Evolutionary conservation across 768 basidiomycete genomes (phyloP).

Genomic region (Nidularia pulvinata): DNA sequence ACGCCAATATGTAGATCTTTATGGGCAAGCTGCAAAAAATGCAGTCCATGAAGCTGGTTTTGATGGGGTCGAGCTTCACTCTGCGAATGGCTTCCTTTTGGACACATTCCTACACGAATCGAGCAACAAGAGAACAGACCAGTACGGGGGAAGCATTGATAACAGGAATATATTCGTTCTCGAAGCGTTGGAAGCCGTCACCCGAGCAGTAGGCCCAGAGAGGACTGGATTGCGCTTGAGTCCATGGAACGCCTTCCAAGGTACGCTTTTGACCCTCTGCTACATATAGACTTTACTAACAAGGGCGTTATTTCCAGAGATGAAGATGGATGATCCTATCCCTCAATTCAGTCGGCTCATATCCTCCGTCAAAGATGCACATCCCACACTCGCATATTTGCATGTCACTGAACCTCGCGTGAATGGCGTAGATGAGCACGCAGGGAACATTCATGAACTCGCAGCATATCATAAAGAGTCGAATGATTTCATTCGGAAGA

Average conservation of each 20-base stretch:
- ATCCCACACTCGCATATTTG: slow-evolving; percentile 37
- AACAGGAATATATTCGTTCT: slow-evolving; percentile 57
- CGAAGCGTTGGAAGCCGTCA: slow-evolving; percentile 58
- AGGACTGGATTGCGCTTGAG: slow-evolving; percentile 56
- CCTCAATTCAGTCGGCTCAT: slow-evolving; percentile 39
- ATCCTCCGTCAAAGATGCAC: slow-evolving; percentile 21
- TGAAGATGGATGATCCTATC: slow-evolving; percentile 37
- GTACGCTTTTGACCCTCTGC: slow-evolving; percentile 10
- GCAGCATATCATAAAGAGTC: not conserved
- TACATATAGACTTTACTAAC: too few species aligned
- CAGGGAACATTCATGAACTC: not conserved
- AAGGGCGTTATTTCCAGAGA: slow-evolving; percentile 11
- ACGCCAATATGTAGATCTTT: not conserved
- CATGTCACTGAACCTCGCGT: slow-evolving; percentile 26
- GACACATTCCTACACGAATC: slow-evolving; percentile 54
- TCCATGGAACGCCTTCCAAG: slow-evolving; percentile 48
- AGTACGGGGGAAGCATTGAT: slow-evolving; percentile 67
- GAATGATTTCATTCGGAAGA: not conserved
- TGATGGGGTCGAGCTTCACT: slow-evolving; percentile 37
- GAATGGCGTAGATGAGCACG: not conserved
- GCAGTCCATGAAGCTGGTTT: not conserved
- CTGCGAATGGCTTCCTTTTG: slow-evolving; percentile 56
- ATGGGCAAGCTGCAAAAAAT: slow-evolving; percentile 2
- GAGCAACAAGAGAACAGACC: slow-evolving; percentile 57
- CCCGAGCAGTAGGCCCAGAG: slow-evolving; percentile 40